These are phyloP conservation scores for Astragalus membranaceus DNA, from an alignment of 306 rosid genomes.

Conservation along the genomic window DNA sequence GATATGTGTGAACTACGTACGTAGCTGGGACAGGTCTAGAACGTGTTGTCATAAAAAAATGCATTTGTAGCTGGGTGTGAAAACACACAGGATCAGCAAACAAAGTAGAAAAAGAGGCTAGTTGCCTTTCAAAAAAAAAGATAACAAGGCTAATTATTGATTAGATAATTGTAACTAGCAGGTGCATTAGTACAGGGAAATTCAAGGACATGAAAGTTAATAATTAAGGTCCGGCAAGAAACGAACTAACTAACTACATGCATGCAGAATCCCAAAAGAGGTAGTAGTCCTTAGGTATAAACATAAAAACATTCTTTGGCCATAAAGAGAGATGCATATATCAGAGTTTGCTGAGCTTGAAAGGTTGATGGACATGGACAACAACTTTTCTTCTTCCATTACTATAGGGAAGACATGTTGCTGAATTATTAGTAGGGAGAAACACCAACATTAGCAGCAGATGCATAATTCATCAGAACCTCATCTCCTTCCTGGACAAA, in stretches of 20 bases:
- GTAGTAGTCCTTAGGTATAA: slow-evolving; percentile 21
- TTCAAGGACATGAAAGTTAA: slow-evolving; percentile 4
- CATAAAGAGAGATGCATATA: slow-evolving; percentile 8
- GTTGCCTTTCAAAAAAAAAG: not conserved
- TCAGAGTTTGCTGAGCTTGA: not conserved
- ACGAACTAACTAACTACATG: slow-evolving; percentile 16
- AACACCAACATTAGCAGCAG: slow-evolving; percentile 61
- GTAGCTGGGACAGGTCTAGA: not conserved
- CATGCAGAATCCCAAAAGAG: slow-evolving; percentile 16
- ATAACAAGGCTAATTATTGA: slow-evolving; percentile 11
- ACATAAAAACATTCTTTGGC: not conserved
- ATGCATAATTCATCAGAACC: slow-evolving; percentile 60
- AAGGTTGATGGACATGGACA: slow-evolving; percentile 6
- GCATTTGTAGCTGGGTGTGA: not conserved
- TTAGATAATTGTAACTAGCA: slow-evolving; percentile 2
- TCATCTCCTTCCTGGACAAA: slow-evolving; percentile 62
- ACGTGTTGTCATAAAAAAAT: not conserved
- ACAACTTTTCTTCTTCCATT: not conserved
- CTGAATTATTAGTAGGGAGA: slow-evolving; percentile 47
- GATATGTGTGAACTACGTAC: too few relatives aligned
- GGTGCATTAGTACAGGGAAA: slow-evolving; percentile 9
- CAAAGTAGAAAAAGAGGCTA: not conserved
- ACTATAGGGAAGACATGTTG: too few relatives aligned
- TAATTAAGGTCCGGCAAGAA: not conserved
- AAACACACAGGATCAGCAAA: not conserved